A percentile compares a stretch with the other conserved stretches of the same genome.
Evolutionary conservation across 768 basidiomycete species (phyloP).

Genomic region (Tulasnella sp.): DNA sequence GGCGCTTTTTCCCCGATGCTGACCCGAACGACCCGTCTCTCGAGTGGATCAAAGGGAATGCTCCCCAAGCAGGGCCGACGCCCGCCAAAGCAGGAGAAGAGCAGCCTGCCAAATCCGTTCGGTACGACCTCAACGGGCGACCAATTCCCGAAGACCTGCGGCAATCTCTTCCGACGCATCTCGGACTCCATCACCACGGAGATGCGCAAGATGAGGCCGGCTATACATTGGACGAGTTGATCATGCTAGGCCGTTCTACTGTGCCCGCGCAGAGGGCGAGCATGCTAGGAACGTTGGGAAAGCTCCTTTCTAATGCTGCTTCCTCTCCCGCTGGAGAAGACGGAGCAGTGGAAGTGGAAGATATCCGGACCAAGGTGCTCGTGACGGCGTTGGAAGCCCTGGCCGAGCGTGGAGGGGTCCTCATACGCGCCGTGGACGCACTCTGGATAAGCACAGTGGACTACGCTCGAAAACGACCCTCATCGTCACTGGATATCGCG

Average conservation of each 20-base stretch:
- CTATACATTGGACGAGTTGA: conserved; percentile 83
- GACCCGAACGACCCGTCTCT: conserved; percentile 67
- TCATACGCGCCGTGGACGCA: conserved; percentile 63
- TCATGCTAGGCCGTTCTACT: conserved; percentile 72
- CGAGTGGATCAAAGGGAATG: conserved; percentile 60
- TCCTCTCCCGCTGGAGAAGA: conserved; percentile 36
- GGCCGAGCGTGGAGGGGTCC: conserved; percentile 61
- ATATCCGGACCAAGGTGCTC: conserved; percentile 59
- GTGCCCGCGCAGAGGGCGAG: conserved; percentile 78
- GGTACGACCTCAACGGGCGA: conserved; percentile 68
- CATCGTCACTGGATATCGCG: conserved; percentile 4
- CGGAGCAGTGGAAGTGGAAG: conserved; percentile 35
- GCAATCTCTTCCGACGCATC: conserved; percentile 66
- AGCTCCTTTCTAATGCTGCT: conserved; percentile 46
- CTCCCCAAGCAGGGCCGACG: conserved; percentile 30
- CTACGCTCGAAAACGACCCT: conserved; percentile 39
- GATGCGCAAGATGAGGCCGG: conserved; percentile 70
- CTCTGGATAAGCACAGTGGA: conserved; percentile 69
- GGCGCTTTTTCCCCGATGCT: conserved; percentile 73
- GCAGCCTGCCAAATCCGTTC: conserved; percentile 36
- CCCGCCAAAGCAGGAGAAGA: conserved; percentile 36
- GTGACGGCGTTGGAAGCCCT: conserved; percentile 66
- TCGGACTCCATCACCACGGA: conserved; percentile 89
- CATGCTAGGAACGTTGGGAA: conserved; percentile 70
- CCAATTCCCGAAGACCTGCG: conserved; percentile 58